phyloP scores from a whole-genome alignment of 768 basidiomycete genomes.

The Gymnopilus junonius region DNA sequence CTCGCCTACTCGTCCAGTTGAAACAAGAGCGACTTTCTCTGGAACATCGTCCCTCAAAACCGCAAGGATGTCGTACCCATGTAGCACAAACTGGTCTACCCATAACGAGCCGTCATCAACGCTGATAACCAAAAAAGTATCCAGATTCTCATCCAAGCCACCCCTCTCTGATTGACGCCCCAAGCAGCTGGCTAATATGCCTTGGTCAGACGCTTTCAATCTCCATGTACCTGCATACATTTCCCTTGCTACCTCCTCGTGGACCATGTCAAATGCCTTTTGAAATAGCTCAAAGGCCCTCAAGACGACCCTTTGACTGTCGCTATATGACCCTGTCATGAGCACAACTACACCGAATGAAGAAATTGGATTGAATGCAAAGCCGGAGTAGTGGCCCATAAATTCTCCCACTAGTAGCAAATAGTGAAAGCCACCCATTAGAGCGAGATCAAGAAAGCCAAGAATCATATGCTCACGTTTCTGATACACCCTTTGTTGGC shows the following conservation, averaged over 20 bases:
- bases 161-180: neutral
- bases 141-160: neutral
- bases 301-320: slow-evolving; percentile 12
- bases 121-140: neutral
- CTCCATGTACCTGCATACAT: neutral
- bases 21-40: neutral
- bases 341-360: slow-evolving; percentile 47
- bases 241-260: neutral
- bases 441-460: slow-evolving; percentile 1
- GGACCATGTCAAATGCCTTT: neutral
- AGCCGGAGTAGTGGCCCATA: slow-evolving; percentile 42
- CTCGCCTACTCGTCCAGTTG: neutral
- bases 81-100: neutral
- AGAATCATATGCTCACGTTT: slow-evolving; percentile 28
- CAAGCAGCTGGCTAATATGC: neutral
- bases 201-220: neutral
- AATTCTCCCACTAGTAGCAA: slow-evolving; percentile 39
- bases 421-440: neutral
- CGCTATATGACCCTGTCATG: slow-evolving; percentile 38
- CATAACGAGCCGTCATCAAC: neutral
- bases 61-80: neutral
- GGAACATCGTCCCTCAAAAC: neutral
- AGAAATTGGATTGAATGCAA: slow-evolving; percentile 42
- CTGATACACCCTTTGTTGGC: slow-evolving; percentile 35
- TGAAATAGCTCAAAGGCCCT: neutral